phyloP scores from a whole-genome alignment of 169 alveolate genomes.

The Cyclospora cayetanensis region DNA sequence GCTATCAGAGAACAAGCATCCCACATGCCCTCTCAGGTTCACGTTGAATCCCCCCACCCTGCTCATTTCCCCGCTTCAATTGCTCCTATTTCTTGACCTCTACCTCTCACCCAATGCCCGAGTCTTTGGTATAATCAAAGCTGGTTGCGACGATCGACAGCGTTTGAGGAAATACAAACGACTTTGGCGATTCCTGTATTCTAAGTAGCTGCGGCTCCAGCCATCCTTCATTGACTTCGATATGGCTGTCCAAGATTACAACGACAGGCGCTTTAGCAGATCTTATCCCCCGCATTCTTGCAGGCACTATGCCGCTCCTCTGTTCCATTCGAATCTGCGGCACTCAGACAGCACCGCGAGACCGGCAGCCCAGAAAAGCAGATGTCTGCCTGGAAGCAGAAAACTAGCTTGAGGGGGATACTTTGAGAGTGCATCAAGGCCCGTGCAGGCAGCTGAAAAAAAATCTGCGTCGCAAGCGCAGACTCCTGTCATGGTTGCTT shows the following conservation, averaged over 20 bases:
- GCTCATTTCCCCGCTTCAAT: not conserved
- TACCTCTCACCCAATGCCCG: constrained; percentile 73
- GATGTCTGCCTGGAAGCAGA: too few relatives aligned
- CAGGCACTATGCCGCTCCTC: constrained; percentile 74
- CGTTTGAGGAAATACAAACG: constrained; percentile 76
- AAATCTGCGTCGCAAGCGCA: too few relatives aligned
- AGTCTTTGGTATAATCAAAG: constrained; percentile 49
- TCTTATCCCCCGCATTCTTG: constrained; percentile 73
- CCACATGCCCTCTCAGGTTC: too few relatives aligned
- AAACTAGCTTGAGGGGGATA: too few relatives aligned
- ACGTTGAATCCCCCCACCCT: not conserved
- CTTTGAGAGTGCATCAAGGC: too few relatives aligned
- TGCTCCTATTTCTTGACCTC: not conserved
- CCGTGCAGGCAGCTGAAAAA: too few relatives aligned
- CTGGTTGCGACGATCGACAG: constrained; percentile 63
- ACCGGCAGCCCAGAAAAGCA: too few relatives aligned
- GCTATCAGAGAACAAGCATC: too few relatives aligned
- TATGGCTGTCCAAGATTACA: constrained; percentile 76
- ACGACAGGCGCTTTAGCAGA: constrained; percentile 72
- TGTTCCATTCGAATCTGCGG: constrained; percentile 56
- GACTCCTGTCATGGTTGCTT: too few relatives aligned
- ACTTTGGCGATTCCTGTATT: constrained; percentile 67
- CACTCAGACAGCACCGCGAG: not conserved
- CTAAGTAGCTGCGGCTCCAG: constrained; percentile 76
- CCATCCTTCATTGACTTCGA: constrained; percentile 76